A percentile compares a stretch with the other conserved stretches of the same genome.
phyloP scores from a whole-genome alignment of 768 basidiomycete species.

The Agaricus blazei region DNA sequence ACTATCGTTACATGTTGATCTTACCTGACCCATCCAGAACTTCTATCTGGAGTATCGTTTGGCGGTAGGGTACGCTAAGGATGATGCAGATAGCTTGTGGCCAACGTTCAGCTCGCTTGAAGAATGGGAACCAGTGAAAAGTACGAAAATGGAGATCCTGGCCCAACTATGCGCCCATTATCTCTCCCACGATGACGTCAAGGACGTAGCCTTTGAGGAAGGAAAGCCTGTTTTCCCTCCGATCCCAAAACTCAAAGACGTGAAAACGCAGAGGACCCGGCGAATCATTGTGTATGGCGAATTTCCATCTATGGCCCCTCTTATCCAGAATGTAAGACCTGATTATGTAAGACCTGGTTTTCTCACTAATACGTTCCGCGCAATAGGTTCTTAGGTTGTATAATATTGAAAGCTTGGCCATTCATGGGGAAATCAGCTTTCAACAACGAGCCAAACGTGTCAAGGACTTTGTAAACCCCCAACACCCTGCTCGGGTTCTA shows the following conservation, averaged over 20 bases:
- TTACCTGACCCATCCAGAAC: not conserved
- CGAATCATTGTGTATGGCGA: no score
- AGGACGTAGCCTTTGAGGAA: not conserved
- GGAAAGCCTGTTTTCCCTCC: not conserved
- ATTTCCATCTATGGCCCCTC: slow-evolving; percentile 13
- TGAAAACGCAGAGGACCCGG: not conserved
- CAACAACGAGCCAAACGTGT: slow-evolving; percentile 11
- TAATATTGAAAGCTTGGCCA: not conserved
- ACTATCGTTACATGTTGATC: no score
- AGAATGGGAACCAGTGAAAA: no score
- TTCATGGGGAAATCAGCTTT: slow-evolving; percentile 13
- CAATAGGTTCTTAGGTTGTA: not conserved
- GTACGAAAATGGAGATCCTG: no score
- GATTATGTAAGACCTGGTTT: no score
- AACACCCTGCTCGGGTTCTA: slow-evolving; percentile 6
- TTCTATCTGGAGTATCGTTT: slow-evolving; percentile 16
- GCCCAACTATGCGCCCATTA: no score
- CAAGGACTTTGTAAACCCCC: slow-evolving; percentile 8
- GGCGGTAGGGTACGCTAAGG: slow-evolving; percentile 7
- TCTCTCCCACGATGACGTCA: slow-evolving; percentile 2
- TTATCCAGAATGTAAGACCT: slow-evolving; percentile 13
- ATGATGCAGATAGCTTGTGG: not conserved
- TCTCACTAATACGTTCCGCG: no score
- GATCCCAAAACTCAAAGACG: not conserved
- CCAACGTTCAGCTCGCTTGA: slow-evolving; percentile 8